A percentile compares a stretch with the other conserved stretches of the same genome.
These are phyloP conservation scores for Ceratocystis diversiconidia DNA, from an alignment of 2,329 filamentous ascomycete genomes.

Conservation along the genomic window DNA sequence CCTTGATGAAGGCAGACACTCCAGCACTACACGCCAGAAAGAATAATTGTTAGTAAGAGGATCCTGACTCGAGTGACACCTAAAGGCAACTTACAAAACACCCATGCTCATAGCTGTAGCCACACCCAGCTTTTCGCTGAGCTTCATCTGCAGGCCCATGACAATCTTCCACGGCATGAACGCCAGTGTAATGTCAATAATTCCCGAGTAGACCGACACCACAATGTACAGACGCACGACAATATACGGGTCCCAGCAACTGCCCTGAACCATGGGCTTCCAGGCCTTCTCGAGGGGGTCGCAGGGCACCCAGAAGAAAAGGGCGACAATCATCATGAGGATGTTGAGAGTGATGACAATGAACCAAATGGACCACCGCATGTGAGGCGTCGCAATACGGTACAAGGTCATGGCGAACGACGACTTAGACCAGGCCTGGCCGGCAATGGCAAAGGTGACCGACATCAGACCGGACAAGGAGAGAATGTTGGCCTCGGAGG, in stretches of 20 bases:
- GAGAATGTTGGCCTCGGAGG: slow-evolving; percentile 1
- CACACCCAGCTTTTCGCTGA: slow-evolving; percentile 23
- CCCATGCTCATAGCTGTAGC: slow-evolving; percentile 23
- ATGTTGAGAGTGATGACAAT: slow-evolving; percentile 22
- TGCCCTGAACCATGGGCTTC: slow-evolving; percentile 19
- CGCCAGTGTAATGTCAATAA: slow-evolving; percentile 20
- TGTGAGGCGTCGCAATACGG: slow-evolving; percentile 21
- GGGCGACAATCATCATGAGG: slow-evolving; percentile 19
- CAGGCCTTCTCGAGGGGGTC: slow-evolving; percentile 22
- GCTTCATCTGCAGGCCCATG: slow-evolving; percentile 23
- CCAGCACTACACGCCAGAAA: slow-evolving; percentile 9
- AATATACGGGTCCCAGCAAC: slow-evolving; percentile 20
- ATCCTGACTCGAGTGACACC: neutral
- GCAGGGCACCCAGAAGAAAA: slow-evolving; percentile 23
- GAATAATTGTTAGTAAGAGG: neutral
- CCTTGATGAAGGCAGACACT: slow-evolving; percentile 16
- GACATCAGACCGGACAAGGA: slow-evolving; percentile 15
- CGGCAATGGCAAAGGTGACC: slow-evolving; percentile 6
- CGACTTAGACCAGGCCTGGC: slow-evolving; percentile 19
- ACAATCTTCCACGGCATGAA: slow-evolving; percentile 22
- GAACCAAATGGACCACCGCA: slow-evolving; percentile 22
- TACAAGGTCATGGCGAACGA: slow-evolving; percentile 23
- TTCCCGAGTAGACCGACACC: slow-evolving; percentile 18
- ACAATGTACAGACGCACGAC: slow-evolving; percentile 14
- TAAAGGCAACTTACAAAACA: slow-evolving; percentile 20